These are phyloP conservation scores for Aspergillus hortae DNA, from an alignment of 2,329 filamentous ascomycete genomes.

Conservation along the genomic window DNA sequence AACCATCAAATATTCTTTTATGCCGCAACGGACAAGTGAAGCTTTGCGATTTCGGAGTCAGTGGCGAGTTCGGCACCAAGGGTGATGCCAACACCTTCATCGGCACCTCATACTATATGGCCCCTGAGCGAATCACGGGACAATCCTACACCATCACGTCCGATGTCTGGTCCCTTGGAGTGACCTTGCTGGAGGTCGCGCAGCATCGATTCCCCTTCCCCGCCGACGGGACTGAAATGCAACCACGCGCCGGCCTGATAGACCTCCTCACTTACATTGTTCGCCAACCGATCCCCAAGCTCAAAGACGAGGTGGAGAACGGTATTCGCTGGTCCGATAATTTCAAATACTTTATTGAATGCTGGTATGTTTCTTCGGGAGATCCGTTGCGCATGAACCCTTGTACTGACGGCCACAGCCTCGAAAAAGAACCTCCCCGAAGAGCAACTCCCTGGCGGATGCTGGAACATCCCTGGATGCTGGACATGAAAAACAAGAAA, in stretches of 20 bases:
- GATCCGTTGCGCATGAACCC: neutral
- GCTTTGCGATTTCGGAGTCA: conserved; percentile 97
- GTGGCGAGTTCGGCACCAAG: conserved; percentile 96
- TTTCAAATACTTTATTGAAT: conserved; percentile 99
- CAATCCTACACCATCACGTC: conserved; percentile 98
- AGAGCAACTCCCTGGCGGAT: conserved; percentile 96
- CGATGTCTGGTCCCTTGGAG: conserved; percentile 96
- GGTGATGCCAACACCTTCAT: conserved; percentile 99
- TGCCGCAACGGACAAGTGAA: conserved; percentile 93
- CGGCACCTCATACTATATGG: conserved; percentile 99
- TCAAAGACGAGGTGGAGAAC: conserved; percentile 90
- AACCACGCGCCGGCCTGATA: conserved; percentile 86
- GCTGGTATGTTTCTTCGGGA: conserved; percentile 66
- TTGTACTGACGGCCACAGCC: conserved; percentile 49
- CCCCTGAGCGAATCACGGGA: conserved; percentile 93
- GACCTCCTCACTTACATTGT: conserved; percentile 97
- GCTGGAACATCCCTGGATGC: conserved; percentile 98
- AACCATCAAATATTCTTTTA: conserved; percentile 93
- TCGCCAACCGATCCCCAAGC: conserved; percentile 85
- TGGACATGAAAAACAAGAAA: conserved; percentile 91
- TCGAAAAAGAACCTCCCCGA: conserved; percentile 86
- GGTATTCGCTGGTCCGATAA: conserved; percentile 93
- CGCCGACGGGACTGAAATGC: conserved; percentile 92
- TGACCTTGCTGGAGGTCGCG: conserved; percentile 97
- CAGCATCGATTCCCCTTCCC: conserved; percentile 98